Evolutionary conservation across 805 yeast genomes (phyloP).

Genomic region (Pichia ethanolica): DNA sequence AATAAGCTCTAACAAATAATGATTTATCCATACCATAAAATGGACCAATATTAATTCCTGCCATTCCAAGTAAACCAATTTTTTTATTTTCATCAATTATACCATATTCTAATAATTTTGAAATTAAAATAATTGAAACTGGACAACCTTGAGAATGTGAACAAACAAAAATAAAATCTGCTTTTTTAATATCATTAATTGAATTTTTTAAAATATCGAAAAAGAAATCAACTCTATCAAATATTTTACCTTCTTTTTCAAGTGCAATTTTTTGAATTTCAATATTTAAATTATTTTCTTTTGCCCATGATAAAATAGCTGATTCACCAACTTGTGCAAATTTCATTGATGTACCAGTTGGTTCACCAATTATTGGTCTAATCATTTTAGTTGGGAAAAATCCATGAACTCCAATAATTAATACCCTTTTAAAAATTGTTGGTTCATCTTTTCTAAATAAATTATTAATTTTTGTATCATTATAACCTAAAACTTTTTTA

Average conservation of each 20-base stretch:
- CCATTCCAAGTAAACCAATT: constrained; percentile 84
- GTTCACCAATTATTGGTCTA: constrained; percentile 85
- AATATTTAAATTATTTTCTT: constrained; percentile 34
- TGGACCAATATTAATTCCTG: constrained; percentile 93
- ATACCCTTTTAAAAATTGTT: constrained; percentile 42
- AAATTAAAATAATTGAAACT: constrained; percentile 73
- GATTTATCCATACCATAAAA: constrained; percentile 84
- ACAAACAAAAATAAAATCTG: constrained; percentile 87
- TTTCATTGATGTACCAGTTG: constrained; percentile 89
- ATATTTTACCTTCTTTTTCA: constrained; percentile 88
- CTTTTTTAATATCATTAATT: constrained; percentile 36
- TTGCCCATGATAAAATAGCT: constrained; percentile 64
- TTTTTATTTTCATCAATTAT: constrained; percentile 35
- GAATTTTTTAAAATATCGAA: constrained; percentile 65
- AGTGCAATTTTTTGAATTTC: constrained; percentile 85
- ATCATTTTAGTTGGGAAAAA: constrained; percentile 86
- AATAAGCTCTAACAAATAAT: constrained; percentile 77
- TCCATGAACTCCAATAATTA: constrained; percentile 92
- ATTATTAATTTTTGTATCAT: constrained; percentile 10
- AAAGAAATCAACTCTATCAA: constrained; percentile 78
- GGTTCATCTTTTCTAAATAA: constrained; percentile 18
- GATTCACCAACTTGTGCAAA: constrained; percentile 88
- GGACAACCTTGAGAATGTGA: constrained; percentile 97
- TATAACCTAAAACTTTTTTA: constrained; percentile 15
- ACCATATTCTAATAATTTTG: constrained; percentile 61